A percentile compares a stretch with the other conserved stretches of the same genome.
phyloP scores from a whole-genome alignment of 495 filamentous ascomycete species.

The Tuber calosporum region DNA sequence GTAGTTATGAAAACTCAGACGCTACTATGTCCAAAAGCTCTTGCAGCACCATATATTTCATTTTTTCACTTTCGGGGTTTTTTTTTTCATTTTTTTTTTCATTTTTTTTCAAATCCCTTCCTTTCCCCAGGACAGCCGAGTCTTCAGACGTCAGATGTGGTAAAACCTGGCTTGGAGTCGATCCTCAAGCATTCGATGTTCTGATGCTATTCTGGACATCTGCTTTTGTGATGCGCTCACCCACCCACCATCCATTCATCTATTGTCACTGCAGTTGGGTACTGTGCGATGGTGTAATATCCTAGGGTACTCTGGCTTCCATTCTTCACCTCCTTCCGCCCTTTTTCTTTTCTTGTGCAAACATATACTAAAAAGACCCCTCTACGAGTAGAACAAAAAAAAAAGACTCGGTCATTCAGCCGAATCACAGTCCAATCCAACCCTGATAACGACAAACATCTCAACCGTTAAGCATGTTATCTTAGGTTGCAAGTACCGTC shows the following conservation, averaged over 20 bases:
- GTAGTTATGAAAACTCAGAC: background rate
- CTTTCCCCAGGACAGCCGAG: background rate
- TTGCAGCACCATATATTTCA: background rate
- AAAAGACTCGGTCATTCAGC: background rate
- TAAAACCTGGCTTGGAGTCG: conserved; percentile 3
- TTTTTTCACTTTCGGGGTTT: too few relatives aligned
- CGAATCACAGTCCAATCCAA: background rate
- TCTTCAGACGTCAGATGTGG: background rate
- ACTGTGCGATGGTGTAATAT: background rate
- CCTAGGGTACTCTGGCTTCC: background rate
- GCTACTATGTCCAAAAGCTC: background rate
- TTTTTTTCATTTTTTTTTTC: too few relatives aligned
- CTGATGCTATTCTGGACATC: background rate
- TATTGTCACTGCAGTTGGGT: background rate
- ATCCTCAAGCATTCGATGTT: background rate
- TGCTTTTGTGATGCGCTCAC: background rate
- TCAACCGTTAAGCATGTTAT: background rate
- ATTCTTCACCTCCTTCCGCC: background rate
- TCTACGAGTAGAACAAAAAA: too few relatives aligned
- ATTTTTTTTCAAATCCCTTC: background rate
- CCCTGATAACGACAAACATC: background rate
- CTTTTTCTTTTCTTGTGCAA: background rate
- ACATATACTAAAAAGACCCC: background rate
- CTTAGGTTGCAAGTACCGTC: background rate
- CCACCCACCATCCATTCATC: background rate